Conservation (phyloP, 2,329 filamentous ascomycete species). For the Aspergillus aculeatinus region DNA sequence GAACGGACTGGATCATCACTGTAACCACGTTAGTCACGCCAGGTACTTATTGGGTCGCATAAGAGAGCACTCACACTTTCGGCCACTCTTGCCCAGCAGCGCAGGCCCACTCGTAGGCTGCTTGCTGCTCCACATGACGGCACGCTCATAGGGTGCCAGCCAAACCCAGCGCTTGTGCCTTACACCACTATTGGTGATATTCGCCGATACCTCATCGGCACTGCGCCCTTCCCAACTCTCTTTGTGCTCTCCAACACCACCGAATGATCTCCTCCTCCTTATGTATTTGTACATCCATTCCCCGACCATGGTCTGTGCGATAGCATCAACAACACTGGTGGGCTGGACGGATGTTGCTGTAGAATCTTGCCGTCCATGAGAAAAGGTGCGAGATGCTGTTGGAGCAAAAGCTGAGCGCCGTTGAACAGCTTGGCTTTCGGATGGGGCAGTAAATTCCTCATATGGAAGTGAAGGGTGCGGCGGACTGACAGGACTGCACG, state of each 20-base stretch:
- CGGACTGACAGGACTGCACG: conserved; percentile 68
- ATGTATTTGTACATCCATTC: conserved; percentile 61
- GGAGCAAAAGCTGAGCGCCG: conserved; percentile 25
- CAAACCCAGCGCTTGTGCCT: conserved; percentile 97
- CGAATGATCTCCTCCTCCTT: conserved; percentile 76
- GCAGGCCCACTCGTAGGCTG: conserved; percentile 86
- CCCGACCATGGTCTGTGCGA: conserved; percentile 97
- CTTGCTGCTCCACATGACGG: conserved; percentile 98
- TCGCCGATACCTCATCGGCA: conserved; percentile 68
- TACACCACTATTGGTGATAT: conserved; percentile 63
- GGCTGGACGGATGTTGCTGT: conserved; percentile 62
- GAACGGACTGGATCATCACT: conserved; percentile 94
- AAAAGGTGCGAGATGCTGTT: conserved; percentile 26
- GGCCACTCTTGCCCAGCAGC: conserved; percentile 87
- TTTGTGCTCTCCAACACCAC: conserved; percentile 61
- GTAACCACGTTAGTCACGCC: conserved; percentile 16
- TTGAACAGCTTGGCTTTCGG: conserved; percentile 29
- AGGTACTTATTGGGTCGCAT: conserved; percentile 1
- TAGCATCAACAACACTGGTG: conserved; percentile 87
- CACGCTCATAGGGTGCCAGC: conserved; percentile 93
- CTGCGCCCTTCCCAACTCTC: conserved; percentile 55
- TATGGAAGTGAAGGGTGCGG: conserved; percentile 69
- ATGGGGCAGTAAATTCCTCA: conserved; percentile 65
- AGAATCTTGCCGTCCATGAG: conserved; percentile 48
- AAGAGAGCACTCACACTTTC: conserved; percentile 71